Conservation (phyloP, 2,329 filamentous ascomycete genomes). For the Teratosphaeria viscida region DNA sequence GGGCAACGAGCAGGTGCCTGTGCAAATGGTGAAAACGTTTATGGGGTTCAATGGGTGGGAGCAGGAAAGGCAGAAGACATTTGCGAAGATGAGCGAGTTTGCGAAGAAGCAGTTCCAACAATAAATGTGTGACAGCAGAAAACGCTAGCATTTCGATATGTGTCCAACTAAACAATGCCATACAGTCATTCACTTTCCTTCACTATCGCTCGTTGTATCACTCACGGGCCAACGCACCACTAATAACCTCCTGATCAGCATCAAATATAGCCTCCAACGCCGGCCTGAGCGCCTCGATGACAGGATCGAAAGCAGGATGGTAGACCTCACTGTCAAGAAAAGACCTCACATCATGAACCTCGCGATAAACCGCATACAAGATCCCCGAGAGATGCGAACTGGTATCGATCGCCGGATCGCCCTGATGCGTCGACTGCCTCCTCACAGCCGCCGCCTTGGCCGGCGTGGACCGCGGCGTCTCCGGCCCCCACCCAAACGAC, state of each 20-base stretch:
- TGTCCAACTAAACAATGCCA: not conserved
- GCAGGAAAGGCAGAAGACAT: constrained; percentile 35
- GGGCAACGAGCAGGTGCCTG: constrained; percentile 43
- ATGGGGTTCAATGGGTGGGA: constrained; percentile 35
- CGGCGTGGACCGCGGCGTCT: not conserved
- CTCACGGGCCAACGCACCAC: not conserved
- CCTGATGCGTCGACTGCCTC: not conserved
- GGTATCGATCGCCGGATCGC: not conserved
- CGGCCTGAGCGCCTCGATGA: not conserved
- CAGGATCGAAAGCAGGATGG: not conserved
- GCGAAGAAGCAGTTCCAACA: not conserved
- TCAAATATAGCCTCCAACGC: not conserved
- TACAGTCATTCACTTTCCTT: not conserved
- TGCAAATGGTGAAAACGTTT: constrained; percentile 36
- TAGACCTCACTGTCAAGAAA: not conserved
- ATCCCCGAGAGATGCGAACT: not conserved
- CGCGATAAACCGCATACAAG: not conserved
- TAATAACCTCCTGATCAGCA: not conserved
- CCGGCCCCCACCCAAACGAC: not conserved
- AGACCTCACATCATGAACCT: not conserved
- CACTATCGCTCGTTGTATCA: not conserved
- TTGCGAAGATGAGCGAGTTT: constrained; percentile 19
- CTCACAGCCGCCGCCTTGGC: not conserved
- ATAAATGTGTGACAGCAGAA: not conserved
- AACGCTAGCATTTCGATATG: not conserved